These are phyloP conservation scores for Lecanosticta acicola DNA, from an alignment of 2,329 filamentous ascomycete genomes.

Conservation along the genomic window DNA sequence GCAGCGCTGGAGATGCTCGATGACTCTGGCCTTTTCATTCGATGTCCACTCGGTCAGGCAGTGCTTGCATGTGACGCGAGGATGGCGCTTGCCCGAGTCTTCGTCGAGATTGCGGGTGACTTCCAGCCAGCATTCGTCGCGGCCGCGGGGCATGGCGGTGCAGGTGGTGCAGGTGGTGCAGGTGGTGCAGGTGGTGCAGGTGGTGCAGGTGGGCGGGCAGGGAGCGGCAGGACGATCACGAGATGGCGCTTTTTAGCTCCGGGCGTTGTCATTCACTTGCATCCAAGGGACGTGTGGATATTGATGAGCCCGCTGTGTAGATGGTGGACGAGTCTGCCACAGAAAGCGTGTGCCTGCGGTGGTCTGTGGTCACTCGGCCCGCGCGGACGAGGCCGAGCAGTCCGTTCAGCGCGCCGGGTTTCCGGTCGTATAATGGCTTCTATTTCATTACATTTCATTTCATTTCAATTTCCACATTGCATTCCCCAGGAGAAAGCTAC, in stretches of 20 bases:
- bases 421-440: too few relatives aligned
- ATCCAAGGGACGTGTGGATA: too few relatives aligned
- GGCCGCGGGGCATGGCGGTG: conserved; percentile 20
- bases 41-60: conserved; percentile 23
- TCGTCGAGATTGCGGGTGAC: conserved; percentile 21
- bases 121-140: conserved; percentile 24
- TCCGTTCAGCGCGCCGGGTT: too few relatives aligned
- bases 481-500: too few relatives aligned
- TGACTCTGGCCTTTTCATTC: conserved; percentile 22
- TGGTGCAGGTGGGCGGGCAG: background rate
- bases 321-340: too few relatives aligned
- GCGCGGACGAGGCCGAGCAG: too few relatives aligned
- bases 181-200: background rate
- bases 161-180: background rate
- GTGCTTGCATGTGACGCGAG: conserved; percentile 24
- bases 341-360: too few relatives aligned
- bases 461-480: too few relatives aligned
- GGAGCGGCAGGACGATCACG: background rate
- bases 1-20: conserved; percentile 23
- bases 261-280: too few relatives aligned
- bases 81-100: conserved; percentile 23
- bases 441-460: too few relatives aligned
- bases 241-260: background rate
- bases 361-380: too few relatives aligned
- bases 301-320: too few relatives aligned